phyloP scores from a whole-genome alignment of 768 basidiomycete species.

The Lentinula edodes region DNA sequence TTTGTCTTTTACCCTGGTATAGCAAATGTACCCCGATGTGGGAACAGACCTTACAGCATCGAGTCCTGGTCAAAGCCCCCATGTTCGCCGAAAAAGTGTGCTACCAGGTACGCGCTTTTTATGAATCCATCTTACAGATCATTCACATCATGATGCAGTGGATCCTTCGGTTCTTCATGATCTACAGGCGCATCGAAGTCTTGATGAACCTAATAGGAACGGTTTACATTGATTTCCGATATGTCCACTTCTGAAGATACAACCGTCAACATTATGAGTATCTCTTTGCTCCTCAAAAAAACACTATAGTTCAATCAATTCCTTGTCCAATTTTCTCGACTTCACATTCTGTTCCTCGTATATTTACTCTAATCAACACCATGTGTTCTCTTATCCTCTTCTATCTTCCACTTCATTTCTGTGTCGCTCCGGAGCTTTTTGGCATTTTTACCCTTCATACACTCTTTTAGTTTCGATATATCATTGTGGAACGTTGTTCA shows the following conservation, averaged over 20 bases:
- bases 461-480: neutral
- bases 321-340: neutral
- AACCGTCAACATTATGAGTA: neutral
- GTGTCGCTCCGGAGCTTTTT: neutral
- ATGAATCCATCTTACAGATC: constrained; percentile 11
- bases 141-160: constrained; percentile 37
- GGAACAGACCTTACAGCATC: constrained; percentile 55
- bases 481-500: neutral
- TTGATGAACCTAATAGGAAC: constrained; percentile 43
- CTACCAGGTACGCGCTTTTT: constrained; percentile 62
- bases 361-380: neutral
- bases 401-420: neutral
- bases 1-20: constrained; percentile 8
- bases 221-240: constrained; percentile 7
- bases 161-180: constrained; percentile 87
- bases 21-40: constrained; percentile 68
- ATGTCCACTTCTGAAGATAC: neutral
- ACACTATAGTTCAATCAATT: neutral
- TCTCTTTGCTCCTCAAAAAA: neutral
- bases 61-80: constrained; percentile 51
- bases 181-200: constrained; percentile 79
- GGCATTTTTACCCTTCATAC: neutral
- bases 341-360: neutral
- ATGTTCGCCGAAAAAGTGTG: constrained; percentile 92
- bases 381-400: neutral